Evolutionary conservation across 1,284 basidiomycete genomes (phyloP).

Genomic region (Somion occarium): DNA sequence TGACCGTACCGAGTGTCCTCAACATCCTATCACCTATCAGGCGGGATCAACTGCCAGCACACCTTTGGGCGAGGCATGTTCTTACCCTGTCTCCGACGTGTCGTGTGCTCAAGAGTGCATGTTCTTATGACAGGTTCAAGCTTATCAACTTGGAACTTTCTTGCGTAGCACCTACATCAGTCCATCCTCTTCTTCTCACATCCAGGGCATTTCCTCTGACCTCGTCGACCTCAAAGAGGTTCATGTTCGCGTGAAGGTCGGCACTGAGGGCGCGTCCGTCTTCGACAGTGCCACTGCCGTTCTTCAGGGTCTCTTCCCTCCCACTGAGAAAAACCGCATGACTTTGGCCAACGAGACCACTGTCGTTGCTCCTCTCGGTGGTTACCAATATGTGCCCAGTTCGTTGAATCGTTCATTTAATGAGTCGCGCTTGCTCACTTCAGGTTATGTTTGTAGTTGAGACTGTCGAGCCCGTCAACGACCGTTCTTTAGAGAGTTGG

Average conservation of each 20-base stretch:
- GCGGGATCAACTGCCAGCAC: slow-evolving; percentile 74
- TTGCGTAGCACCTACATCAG: slow-evolving; percentile 71
- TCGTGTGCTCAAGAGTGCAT: too few relatives aligned
- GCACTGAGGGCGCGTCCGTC: slow-evolving; percentile 79
- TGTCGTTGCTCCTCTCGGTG: slow-evolving; percentile 71
- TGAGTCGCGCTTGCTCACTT: not conserved
- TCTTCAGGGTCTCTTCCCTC: slow-evolving; percentile 78
- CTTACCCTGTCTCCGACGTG: not conserved
- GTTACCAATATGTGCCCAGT: slow-evolving; percentile 82
- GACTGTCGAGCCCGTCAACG: slow-evolving; percentile 79
- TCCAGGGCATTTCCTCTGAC: slow-evolving; percentile 61
- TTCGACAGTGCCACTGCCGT: slow-evolving; percentile 78
- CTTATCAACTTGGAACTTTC: slow-evolving; percentile 63
- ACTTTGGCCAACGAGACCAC: slow-evolving; percentile 74
- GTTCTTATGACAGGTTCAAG: slow-evolving; percentile 48
- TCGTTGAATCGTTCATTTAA: not conserved
- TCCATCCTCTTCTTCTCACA: slow-evolving; percentile 56
- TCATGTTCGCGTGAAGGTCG: slow-evolving; percentile 75
- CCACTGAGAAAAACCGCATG: slow-evolving; percentile 63
- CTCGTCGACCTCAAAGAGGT: slow-evolving; percentile 69
- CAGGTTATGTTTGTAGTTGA: slow-evolving; percentile 49
- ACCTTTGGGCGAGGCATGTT: slow-evolving; percentile 72
- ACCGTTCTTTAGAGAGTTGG: slow-evolving; percentile 82
- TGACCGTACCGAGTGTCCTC: slow-evolving; percentile 68
- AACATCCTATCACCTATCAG: slow-evolving; percentile 68